Evolutionary conservation across 2,329 filamentous ascomycete species (phyloP).

Genomic region (Fusarium devonianum): DNA sequence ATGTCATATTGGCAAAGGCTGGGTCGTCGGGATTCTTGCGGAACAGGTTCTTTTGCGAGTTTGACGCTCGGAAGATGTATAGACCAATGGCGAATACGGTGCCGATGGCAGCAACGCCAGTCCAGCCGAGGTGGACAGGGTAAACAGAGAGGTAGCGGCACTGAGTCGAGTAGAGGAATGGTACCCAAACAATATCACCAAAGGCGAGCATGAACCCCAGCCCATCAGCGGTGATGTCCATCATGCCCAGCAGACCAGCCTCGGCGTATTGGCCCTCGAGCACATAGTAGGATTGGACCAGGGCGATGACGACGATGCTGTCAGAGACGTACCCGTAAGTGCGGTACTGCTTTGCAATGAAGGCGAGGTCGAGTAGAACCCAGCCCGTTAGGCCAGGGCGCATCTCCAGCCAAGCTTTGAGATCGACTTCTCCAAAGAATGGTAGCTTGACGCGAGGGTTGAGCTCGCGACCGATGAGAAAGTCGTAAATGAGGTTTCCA

Average conservation of each 20-base stretch:
- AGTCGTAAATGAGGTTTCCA: constrained; percentile 88
- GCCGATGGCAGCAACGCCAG: constrained; percentile 68
- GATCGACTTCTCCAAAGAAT: constrained; percentile 81
- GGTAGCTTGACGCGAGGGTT: constrained; percentile 84
- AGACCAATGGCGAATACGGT: constrained; percentile 73
- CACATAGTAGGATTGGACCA: constrained; percentile 80
- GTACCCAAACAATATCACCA: constrained; percentile 89
- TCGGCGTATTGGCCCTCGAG: constrained; percentile 87
- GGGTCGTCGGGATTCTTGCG: constrained; percentile 83
- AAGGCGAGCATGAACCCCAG: constrained; percentile 94
- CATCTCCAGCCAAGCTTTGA: constrained; percentile 87
- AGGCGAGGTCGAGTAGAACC: constrained; percentile 82
- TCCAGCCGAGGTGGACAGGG: constrained; percentile 74
- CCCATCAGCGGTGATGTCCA: constrained; percentile 89
- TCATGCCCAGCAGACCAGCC: constrained; percentile 83
- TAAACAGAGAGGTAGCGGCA: constrained; percentile 82
- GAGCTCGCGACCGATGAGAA: constrained; percentile 93
- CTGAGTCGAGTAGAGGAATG: constrained; percentile 84
- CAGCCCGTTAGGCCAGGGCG: constrained; percentile 87
- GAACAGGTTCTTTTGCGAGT: constrained; percentile 94
- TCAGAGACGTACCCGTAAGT: constrained; percentile 82
- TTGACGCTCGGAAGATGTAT: constrained; percentile 85
- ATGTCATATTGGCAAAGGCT: constrained; percentile 76
- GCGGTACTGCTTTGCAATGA: constrained; percentile 84
- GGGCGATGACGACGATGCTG: constrained; percentile 78